These are phyloP conservation scores for Balakata baccata DNA, from an alignment of 345 rosid species.

Conservation along the genomic window DNA sequence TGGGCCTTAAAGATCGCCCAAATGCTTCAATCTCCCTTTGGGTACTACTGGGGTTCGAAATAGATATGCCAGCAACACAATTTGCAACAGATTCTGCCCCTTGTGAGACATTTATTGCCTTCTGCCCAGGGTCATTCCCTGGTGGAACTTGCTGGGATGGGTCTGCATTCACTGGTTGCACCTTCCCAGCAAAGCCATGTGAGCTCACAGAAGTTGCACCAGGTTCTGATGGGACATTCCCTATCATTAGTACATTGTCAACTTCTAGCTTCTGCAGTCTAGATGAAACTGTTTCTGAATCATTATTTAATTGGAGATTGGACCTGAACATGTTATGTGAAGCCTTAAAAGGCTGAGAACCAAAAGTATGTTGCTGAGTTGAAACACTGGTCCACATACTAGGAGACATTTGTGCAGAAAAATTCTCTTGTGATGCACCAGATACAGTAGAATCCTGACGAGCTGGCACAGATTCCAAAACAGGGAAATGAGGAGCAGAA, in stretches of 20 bases:
- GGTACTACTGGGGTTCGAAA: constrained; percentile 29
- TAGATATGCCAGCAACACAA: constrained; percentile 29
- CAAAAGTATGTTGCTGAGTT: constrained; percentile 37
- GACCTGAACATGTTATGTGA: constrained; percentile 34
- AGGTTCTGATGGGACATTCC: constrained; percentile 33
- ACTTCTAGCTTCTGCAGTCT: constrained; percentile 36
- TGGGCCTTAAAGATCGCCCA: constrained; percentile 52
- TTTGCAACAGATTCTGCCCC: constrained; percentile 33
- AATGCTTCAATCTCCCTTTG: constrained; percentile 59
- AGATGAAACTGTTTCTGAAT: constrained; percentile 41
- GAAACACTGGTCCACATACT: constrained; percentile 41
- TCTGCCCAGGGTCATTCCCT: constrained; percentile 25
- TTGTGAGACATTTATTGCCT: constrained; percentile 16
- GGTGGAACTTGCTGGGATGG: constrained; percentile 23
- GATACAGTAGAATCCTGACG: constrained; percentile 37
- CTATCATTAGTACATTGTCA: constrained; percentile 38
- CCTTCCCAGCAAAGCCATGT: constrained; percentile 36
- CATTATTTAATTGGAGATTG: constrained; percentile 32
- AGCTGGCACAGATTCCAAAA: constrained; percentile 44
- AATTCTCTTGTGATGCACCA: constrained; percentile 39
- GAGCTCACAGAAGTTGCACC: constrained; percentile 31
- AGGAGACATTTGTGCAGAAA: constrained; percentile 35
- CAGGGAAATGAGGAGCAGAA: constrained; percentile 46
- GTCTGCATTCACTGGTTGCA: constrained; percentile 37
- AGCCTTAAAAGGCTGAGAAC: constrained; percentile 38